Evolutionary conservation across 2,329 filamentous ascomycete species (phyloP), one percentile per base, ranked within the genome.

Genomic region (Harringtonia lauricola): DNA sequence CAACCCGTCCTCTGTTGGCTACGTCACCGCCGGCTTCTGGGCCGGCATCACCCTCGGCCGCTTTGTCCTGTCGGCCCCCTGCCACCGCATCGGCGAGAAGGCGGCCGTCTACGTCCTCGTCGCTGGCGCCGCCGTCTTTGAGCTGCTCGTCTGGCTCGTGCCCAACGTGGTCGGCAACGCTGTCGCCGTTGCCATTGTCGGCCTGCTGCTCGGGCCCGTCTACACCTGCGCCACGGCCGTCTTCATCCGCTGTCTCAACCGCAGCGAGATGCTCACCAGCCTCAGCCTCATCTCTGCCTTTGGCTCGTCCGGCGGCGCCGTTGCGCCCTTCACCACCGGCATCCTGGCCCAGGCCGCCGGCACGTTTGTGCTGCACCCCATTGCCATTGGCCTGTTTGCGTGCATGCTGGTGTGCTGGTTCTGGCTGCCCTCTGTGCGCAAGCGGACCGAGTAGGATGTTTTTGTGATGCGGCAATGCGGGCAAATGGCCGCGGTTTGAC

Each of bases 91-190:
- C 14, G 86, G 86, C 41, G 84, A 90, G 64, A 82, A 78, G 56
- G 57, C 59, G 7, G 83, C 82, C 49, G 83, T 90, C 2, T 75
- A 81, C 51, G 60, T 64, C 3, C 69, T 86, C 31, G 71, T 77
- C 0, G 53, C 68, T 7, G 81, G 80, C 4, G 75, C 82, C 0
- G 66, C 78, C 4, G 64, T 72, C 0, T 84, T 90, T 50, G 76
- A 92, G 61, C 59, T 88, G n/a, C 66, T 92, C 22, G 80, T 86
- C 9, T 92, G 86, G 86, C 64, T 78, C 28, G 72, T 89, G 22
- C 85, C 84, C 1, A 86, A 86, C 56, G 66, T 89, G n/a, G 65
- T 85, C 28, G 79, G 79, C 14, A 72, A 83, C 51, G 77, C 80
- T n/a, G 79, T 84, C 2, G 73, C 78, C 3, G 72, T 85, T 4